Evolutionary conservation across 345 rosid genomes (phyloP), one percentile per base, ranked within the genome.

Genomic region (Populus ilicifolia): DNA sequence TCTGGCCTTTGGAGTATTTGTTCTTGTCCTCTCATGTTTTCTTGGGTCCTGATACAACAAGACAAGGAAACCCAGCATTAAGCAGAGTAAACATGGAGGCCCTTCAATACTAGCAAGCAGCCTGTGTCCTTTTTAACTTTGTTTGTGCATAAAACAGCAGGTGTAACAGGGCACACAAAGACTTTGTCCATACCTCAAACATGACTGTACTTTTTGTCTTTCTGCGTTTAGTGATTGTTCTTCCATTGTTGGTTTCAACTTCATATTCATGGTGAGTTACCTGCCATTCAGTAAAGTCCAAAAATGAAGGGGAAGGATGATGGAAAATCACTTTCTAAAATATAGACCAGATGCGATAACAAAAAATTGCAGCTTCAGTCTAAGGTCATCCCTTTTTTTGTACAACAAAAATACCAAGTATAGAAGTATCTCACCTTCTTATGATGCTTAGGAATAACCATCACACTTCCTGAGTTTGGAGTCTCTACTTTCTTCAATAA

Each of bases 201-300:
- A 92, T 85, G 77, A 87, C 89, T 5, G 94, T 83, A 80, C 89
- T 86, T 78, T 64, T 89, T 48, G 92, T 87, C 80, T 88, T 93
- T 84, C 87, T 92, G 63, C 91, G 87, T 81, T 91, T 92, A 48
- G 93, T 87, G 64, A 87, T 75, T 85, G 90, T 86, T 83, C 89
- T 82, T 71, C 91, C 96, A 84, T 86, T 86, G 3, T 80, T 77
- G 38, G 85, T 86, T 81, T 94, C 96, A 75, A 89, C 85, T 83
- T 92, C 96, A 83, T 92, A 90, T 80, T 90, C 95, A 80, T 67
- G 96, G 75, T 69, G 94, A 69, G 89, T 86, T 70, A 94, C 96
- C 98, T 92, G 85, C 79, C 73, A 73, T 54, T 43, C 56, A 59
- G 70, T 29, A 67, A 68, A 71, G 75, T 69, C 30, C 70, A 68